These are phyloP conservation scores for Fraxinus pennsylvanica DNA, from an alignment of 257 asterid genomes.

Conservation along the genomic window DNA sequence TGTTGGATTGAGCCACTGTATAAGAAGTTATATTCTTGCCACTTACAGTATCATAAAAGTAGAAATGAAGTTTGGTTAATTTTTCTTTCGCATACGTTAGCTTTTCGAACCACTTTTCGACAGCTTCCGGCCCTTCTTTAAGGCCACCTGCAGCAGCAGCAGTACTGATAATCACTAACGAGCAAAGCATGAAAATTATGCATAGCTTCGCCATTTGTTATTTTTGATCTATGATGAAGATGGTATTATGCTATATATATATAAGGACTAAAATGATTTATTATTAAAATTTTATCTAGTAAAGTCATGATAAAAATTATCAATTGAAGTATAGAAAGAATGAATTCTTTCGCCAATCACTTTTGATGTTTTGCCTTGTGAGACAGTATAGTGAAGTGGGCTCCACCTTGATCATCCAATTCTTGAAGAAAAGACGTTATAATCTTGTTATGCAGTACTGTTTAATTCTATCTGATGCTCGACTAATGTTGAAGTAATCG, in stretches of 20 bases:
- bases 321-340: slow-evolving; percentile 12
- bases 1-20: slow-evolving; percentile 29
- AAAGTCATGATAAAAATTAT: too few relatives aligned
- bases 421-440: too few relatives aligned
- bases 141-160: neutral
- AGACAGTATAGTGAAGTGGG: neutral
- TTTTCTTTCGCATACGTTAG: slow-evolving; percentile 5
- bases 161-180: neutral
- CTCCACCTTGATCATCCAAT: neutral
- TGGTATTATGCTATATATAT: too few relatives aligned
- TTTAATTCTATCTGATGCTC: too few relatives aligned
- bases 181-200: slow-evolving; percentile 8
- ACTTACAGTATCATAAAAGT: slow-evolving; percentile 32
- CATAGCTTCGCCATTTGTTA: slow-evolving; percentile 4
- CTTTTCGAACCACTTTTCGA: slow-evolving; percentile 14
- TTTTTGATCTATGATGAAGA: too few relatives aligned
- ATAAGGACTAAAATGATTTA: too few relatives aligned
- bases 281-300: too few relatives aligned
- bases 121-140: slow-evolving; percentile 1
- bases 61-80: slow-evolving; percentile 32
- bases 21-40: slow-evolving; percentile 25
- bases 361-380: neutral
- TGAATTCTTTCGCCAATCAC: slow-evolving; percentile 22
- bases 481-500: neutral
- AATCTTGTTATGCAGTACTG: too few relatives aligned